Evolutionary conservation across 306 rosid genomes (phyloP), one percentile per base, ranked within the genome.

Genomic region (Cucumis hystrix): DNA sequence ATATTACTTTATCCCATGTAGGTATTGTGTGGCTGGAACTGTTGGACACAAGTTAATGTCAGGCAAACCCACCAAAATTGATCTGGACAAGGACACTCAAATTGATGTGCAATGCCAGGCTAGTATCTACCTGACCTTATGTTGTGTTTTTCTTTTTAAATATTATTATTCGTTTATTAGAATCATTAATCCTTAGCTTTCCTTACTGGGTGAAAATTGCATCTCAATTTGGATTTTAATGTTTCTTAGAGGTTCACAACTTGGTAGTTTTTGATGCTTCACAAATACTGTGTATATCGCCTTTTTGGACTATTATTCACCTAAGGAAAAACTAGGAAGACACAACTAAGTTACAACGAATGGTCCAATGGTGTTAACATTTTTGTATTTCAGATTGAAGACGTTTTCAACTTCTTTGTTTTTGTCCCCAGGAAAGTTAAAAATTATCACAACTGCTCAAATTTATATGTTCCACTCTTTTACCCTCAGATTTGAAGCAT

Each of bases 61-160:
- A 17, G 94, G 97, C 41, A 94, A 87, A 84, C 83, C 87, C 37
- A 79, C 86, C 81, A 91, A 84, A 87, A 82, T 90, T 86, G 86
- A 94, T 80, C 82, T 90, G 80, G 98, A 91, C 82, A 84, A 82
- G 40, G 82, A 89, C 80, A 89, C 93, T 6, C 87, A 75, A 71
- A 85, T 92, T 20, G 89, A 92, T 21, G 96, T 94, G 79, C 92
- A 90, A 77, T 92, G 95, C 88, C 95, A 90, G 97, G 97, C 91
- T 84, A 62, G 20, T 82, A 47, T 75, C 77, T 80, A 49, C 80
- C 62, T 15, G 17, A 78, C 79, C 15, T 28, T 52, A 30, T 71
- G 69, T 25, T 78, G 55, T 30, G 5, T 33, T 55, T 74, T 35
- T n/a, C 62, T 35, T 67, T 55, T 39, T 58, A 8, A 68, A n/a